phyloP scores from a whole-genome alignment of 345 rosid genomes.

The Eucalyptus virginea region DNA sequence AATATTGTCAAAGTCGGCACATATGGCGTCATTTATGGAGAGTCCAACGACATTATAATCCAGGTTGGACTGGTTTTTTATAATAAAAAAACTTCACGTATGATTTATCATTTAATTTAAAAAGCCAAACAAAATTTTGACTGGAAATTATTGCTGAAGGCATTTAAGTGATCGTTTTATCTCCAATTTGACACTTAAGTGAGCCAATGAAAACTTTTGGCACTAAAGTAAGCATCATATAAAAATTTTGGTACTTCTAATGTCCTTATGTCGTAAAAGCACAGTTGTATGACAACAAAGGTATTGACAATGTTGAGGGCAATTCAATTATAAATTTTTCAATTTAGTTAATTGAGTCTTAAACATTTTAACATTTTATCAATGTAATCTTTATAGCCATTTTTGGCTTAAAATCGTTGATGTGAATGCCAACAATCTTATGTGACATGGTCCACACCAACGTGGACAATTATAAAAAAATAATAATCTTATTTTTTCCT shows the following conservation, averaged over 20 bases:
- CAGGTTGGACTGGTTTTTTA: background rate
- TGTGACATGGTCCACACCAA: background rate
- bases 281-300: too few species aligned
- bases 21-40: background rate
- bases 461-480: background rate
- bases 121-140: background rate
- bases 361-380: fast-evolving
- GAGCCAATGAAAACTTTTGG: fast-evolving
- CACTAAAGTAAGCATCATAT: background rate
- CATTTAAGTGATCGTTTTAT: background rate
- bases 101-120: background rate
- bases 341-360: fast-evolving
- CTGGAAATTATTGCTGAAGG: fast-evolving
- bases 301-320: too few species aligned
- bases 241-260: background rate
- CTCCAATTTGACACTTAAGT: background rate
- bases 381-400: background rate
- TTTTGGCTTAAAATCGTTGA: fast-evolving
- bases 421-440: background rate
- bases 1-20: too few species aligned
- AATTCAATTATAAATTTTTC: fast-evolving
- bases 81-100: too few species aligned
- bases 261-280: background rate
- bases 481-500: too few species aligned
- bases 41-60: background rate